phyloP scores from a whole-genome alignment of 2,329 filamentous ascomycete genomes.

The Penicillium sp. region DNA sequence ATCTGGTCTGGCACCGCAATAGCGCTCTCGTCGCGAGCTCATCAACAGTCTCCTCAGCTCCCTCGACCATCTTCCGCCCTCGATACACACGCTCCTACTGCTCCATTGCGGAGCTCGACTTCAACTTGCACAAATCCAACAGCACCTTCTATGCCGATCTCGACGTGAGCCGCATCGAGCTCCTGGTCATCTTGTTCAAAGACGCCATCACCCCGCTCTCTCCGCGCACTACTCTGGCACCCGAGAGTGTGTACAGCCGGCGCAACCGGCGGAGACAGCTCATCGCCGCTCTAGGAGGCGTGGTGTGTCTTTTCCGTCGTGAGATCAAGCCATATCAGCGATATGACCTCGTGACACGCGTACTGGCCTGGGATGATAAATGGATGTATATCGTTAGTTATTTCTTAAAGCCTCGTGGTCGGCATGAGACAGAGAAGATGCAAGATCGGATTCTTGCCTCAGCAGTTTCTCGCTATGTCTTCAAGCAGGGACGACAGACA shows the following conservation, averaged over 20 bases:
- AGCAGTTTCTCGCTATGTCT: conserved; percentile 1
- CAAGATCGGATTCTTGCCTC: background rate
- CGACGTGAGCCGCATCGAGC: conserved; percentile 1
- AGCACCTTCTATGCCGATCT: conserved; percentile 4
- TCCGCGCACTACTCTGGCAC: background rate
- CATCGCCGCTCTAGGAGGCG: conserved; percentile 1
- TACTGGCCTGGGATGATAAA: conserved; percentile 7
- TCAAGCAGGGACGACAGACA: conserved; percentile 3
- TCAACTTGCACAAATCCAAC: conserved; percentile 7
- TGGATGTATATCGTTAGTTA: conserved; percentile 6
- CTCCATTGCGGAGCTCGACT: background rate
- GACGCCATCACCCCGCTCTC: background rate
- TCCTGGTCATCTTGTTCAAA: background rate
- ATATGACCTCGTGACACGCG: conserved; percentile 1
- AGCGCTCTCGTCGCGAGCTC: background rate
- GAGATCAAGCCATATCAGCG: conserved; percentile 1
- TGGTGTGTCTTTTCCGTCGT: background rate
- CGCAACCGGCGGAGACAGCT: background rate
- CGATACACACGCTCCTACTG: background rate
- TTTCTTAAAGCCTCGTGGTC: background rate
- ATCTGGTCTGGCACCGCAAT: background rate
- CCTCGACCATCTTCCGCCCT: background rate
- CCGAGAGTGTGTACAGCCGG: background rate
- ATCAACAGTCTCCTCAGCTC: background rate
- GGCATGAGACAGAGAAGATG: background rate